Conservation (phyloP, 495 filamentous ascomycete genomes). For the Podospora pseudocomata region DNA sequence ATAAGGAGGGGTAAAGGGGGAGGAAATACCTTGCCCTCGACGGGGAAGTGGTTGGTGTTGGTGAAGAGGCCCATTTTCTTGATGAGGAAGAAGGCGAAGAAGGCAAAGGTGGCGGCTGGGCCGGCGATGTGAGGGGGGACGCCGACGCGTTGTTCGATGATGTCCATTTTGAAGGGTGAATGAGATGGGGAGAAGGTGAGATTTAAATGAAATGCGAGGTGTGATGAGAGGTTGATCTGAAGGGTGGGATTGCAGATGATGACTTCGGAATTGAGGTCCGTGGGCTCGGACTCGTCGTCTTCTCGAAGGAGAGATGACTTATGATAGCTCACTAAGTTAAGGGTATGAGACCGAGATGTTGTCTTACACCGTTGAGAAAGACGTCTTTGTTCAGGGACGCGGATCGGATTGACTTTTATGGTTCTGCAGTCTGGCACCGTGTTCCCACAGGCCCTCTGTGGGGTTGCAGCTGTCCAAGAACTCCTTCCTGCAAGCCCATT, state of each 20-base stretch:
- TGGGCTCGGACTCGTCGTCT: neutral
- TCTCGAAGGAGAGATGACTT: neutral
- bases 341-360: neutral
- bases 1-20: neutral
- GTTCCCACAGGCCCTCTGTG: neutral
- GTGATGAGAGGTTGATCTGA: constrained; percentile 1
- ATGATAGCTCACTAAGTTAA: neutral
- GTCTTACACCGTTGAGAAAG: neutral
- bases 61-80: constrained; percentile 63
- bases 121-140: constrained; percentile 28
- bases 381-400: neutral
- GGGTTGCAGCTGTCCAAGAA: neutral
- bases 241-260: neutral
- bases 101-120: constrained; percentile 45
- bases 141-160: constrained; percentile 13
- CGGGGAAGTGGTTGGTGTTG: constrained; percentile 70
- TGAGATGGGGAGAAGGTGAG: neutral
- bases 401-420: constrained; percentile 8
- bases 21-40: constrained; percentile 68
- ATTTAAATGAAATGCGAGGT: neutral
- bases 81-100: constrained; percentile 40
- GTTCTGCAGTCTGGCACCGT: neutral
- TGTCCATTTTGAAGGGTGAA: constrained; percentile 18
- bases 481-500: neutral
- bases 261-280: neutral